Evolutionary conservation across 768 basidiomycete species (phyloP), one percentile per base, ranked within the genome.

Genomic region (Brasilioporus rufonigricans): DNA sequence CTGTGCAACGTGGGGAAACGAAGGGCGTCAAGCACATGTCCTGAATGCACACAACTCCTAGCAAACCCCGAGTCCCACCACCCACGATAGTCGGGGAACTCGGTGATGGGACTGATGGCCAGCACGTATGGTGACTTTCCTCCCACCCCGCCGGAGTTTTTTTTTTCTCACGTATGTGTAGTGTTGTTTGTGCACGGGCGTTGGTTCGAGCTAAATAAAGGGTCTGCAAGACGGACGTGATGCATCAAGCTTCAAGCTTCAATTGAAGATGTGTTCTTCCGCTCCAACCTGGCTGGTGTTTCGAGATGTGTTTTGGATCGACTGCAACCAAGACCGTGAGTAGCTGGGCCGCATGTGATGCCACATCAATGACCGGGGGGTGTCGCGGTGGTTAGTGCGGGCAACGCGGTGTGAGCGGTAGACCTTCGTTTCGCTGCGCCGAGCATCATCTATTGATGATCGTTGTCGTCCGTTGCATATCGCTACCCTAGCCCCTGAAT

Each of bases 1-100:
- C 50, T 48, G 35, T 56, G 50, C 7, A 50, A 56, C 65, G 56
- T 61, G 65, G 54, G 58, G 62, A 61, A 53, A 54, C 19, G 24
- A 26, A 26, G 45, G 49, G 14, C 32, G 41, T 44, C 43, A 51
- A 50, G 31, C 40, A 8, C 48, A 29, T 52, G 36, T 33, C 36
- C 46, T 38, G 31, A 44, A 41, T 53, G 39, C 35, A 33, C 24
- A 52, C 52, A 19, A n/a, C 33, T 41, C 47, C 41, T 49, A 48
- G 50, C 31, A 23, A 53, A 51, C 53, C 39, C 48, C 53, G 53
- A 49, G 26, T 27, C 29, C 12, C 48, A 44, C 24, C 27, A 50
- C 54, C 43, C 35, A 55, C 54, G 48, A 45, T 50, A 41, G 35
- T 50, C 47, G 43, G 48, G 35, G 48, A 16, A n/a, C 4, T 32